Conservation (phyloP, 2,329 filamentous ascomycete species). For the Cercospora sesami region DNA sequence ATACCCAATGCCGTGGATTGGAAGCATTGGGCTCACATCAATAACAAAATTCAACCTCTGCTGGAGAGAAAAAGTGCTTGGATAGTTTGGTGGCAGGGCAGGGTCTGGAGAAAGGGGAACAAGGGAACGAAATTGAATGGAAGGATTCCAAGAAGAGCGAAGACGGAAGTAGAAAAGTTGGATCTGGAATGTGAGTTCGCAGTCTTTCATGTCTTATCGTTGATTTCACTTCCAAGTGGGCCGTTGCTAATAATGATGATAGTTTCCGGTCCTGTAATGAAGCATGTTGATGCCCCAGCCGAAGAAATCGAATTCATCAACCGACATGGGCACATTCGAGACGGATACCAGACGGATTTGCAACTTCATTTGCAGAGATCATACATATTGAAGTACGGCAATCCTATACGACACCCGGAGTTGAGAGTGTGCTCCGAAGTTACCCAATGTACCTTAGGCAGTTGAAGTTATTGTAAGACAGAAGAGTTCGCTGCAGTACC, state of each 20-base stretch:
- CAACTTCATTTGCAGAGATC: not conserved
- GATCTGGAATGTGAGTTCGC: not conserved
- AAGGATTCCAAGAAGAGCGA: no score
- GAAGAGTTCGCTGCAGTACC: not conserved
- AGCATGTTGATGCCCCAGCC: not conserved
- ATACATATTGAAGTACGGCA: not conserved
- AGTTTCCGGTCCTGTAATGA: not conserved
- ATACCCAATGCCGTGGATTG: not conserved
- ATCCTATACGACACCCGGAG: not conserved
- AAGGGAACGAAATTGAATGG: no score
- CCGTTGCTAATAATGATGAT: no score
- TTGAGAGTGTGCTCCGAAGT: not conserved
- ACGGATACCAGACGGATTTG: slow-evolving; percentile 7
- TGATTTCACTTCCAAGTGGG: no score
- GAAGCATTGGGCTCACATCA: not conserved
- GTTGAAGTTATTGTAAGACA: not conserved
- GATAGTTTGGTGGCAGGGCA: not conserved
- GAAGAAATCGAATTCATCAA: not conserved
- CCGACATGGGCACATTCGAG: slow-evolving; percentile 8
- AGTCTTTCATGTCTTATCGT: no score
- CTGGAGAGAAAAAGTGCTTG: not conserved
- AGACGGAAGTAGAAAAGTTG: not conserved
- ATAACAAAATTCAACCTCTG: not conserved
- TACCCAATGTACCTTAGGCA: not conserved
- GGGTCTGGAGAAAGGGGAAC: no score